Percentiles rank a stretch among this genome's conserved stretches.
Conservation (phyloP, 2,329 filamentous ascomycete species). For the Magnaporthiopsis poae region DNA sequence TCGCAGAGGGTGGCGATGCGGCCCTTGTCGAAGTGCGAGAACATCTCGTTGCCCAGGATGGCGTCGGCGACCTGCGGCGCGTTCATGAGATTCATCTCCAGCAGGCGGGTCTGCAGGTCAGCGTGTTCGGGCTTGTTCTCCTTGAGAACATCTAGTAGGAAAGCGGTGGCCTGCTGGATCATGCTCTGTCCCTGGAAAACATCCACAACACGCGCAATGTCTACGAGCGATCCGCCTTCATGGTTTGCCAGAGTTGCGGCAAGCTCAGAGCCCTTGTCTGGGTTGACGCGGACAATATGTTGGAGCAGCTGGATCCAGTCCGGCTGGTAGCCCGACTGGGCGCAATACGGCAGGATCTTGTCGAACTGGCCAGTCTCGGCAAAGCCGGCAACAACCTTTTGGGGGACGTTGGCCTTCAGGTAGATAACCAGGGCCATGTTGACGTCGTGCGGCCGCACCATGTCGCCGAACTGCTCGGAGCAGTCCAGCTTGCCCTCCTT, state of each 20-base stretch:
- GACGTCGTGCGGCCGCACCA: conserved; percentile 81
- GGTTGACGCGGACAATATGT: conserved; percentile 82
- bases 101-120: conserved; percentile 80
- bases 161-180: conserved; percentile 96
- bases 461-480: conserved; percentile 91
- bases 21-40: conserved; percentile 87
- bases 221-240: conserved; percentile 75
- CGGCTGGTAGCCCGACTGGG: conserved; percentile 78
- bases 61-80: conserved; percentile 96
- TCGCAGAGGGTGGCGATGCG: conserved; percentile 87
- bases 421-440: conserved; percentile 83
- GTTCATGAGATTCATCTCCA: conserved; percentile 97
- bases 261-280: conserved; percentile 90
- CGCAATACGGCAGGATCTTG: conserved; percentile 85
- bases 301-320: conserved; percentile 88
- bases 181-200: conserved; percentile 97
- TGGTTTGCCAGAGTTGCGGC: conserved; percentile 85
- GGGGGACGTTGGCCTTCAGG: conserved; percentile 75
- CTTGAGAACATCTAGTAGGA: conserved; percentile 88
- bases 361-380: conserved; percentile 95
- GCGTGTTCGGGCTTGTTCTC: conserved; percentile 91
- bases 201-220: conserved; percentile 89
- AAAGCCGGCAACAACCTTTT: conserved; percentile 91
- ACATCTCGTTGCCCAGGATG: conserved; percentile 96
- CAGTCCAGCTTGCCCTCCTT: conserved; percentile 90